Percentiles rank a stretch among this genome's conserved stretches.
Evolutionary conservation across 768 basidiomycete genomes (phyloP).

Genomic region (Pleurotus cornucopiae): DNA sequence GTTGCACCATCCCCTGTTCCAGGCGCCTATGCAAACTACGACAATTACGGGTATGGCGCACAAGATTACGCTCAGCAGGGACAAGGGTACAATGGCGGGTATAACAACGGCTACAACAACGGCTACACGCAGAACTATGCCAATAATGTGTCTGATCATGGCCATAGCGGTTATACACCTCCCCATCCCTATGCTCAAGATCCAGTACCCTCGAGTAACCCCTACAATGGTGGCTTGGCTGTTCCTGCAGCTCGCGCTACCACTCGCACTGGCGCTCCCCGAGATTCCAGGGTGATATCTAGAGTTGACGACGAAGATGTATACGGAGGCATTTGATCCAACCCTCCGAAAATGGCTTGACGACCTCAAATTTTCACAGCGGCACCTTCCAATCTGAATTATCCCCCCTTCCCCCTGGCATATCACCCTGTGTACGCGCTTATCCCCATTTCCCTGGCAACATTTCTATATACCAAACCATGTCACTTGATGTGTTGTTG

Average conservation of each 20-base stretch:
- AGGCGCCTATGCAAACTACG: background rate
- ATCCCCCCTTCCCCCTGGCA: background rate
- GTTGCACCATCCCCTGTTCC: constrained; percentile 2
- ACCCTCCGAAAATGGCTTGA: background rate
- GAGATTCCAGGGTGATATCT: constrained; percentile 5
- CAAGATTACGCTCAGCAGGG: constrained; percentile 1
- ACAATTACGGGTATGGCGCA: background rate
- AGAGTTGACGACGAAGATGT: constrained; percentile 6
- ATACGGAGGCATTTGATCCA: constrained; percentile 5
- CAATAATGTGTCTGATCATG: background rate
- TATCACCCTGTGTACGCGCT: background rate
- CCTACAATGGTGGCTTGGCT: background rate
- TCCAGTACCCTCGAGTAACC: constrained; percentile 1
- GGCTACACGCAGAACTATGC: background rate
- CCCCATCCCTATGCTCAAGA: constrained; percentile 4
- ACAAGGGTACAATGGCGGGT: background rate
- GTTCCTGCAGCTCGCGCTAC: constrained; percentile 7
- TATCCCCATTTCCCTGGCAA: background rate
- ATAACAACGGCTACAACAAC: constrained; percentile 1
- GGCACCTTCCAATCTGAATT: background rate
- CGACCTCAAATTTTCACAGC: background rate
- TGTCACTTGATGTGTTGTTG: constrained; percentile 2
- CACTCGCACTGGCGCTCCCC: constrained; percentile 1
- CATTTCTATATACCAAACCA: constrained; percentile 6
- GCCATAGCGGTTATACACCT: background rate